These are phyloP conservation scores for Raffaelea ambrosiae DNA, from an alignment of 2,329 filamentous ascomycete genomes.

Conservation along the genomic window DNA sequence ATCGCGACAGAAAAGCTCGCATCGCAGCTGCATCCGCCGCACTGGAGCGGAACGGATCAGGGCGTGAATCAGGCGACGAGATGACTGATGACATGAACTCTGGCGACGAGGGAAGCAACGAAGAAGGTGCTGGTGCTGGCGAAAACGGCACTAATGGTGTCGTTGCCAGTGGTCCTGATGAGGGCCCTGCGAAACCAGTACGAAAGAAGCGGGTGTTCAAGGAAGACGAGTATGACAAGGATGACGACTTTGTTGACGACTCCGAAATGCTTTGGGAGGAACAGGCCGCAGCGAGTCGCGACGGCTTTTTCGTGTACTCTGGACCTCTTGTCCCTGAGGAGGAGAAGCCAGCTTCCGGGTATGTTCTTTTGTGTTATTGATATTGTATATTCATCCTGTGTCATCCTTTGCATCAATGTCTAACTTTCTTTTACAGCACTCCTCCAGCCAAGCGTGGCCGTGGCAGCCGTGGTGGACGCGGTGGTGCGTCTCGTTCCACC, in stretches of 20 bases:
- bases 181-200: constrained; percentile 49
- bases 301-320: constrained; percentile 97
- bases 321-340: constrained; percentile 83
- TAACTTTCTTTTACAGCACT: constrained; percentile 45
- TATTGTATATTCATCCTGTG: constrained; percentile 1
- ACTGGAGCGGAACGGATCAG: constrained; percentile 65
- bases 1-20: constrained; percentile 76
- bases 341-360: constrained; percentile 58
- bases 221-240: constrained; percentile 76
- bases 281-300: constrained; percentile 84
- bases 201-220: constrained; percentile 76
- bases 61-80: constrained; percentile 66
- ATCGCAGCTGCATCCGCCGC: constrained; percentile 85
- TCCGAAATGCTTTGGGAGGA: constrained; percentile 94
- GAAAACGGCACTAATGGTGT: constrained; percentile 23
- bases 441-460: constrained; percentile 63
- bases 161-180: constrained; percentile 48
- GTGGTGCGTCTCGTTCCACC: constrained; percentile 40
- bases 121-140: constrained; percentile 65
- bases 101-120: constrained; percentile 70
- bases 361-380: constrained; percentile 23
- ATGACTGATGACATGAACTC: constrained; percentile 69
- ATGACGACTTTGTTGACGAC: constrained; percentile 83
- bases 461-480: constrained; percentile 33
- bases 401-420: constrained; percentile 14